Percentiles rank a stretch among this genome's conserved stretches.
These are phyloP conservation scores for Silene latifolia DNA, from an alignment of 148 eudicot species.

Conservation along the genomic window DNA sequence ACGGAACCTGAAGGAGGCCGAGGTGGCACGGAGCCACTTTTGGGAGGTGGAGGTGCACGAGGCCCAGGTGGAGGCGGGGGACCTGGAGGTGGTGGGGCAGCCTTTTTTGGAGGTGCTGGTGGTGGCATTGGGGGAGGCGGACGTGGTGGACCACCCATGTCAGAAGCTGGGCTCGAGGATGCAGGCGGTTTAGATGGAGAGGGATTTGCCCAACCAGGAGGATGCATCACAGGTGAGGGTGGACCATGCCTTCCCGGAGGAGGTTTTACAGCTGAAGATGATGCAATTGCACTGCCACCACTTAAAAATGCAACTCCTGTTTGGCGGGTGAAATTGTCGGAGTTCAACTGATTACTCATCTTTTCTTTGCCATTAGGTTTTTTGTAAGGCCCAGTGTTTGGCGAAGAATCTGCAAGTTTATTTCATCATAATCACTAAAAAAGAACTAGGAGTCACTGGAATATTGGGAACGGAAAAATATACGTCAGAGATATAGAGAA, in stretches of 20 bases:
- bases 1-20: slow-evolving; percentile 38
- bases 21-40: slow-evolving; percentile 33
- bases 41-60: slow-evolving; percentile 34
- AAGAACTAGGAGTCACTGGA: too few relatives aligned
- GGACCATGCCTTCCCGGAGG: slow-evolving; percentile 52
- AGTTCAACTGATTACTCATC: slow-evolving; percentile 36
- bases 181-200: slow-evolving; percentile 39
- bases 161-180: slow-evolving; percentile 24
- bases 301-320: slow-evolving; percentile 25
- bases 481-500: too few relatives aligned
- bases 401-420: slow-evolving; percentile 50
- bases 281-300: slow-evolving; percentile 14
- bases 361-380: slow-evolving; percentile 33
- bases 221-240: slow-evolving; percentile 40
- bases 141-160: slow-evolving; percentile 43
- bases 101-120: slow-evolving; percentile 27
- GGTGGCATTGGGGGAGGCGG: slow-evolving; percentile 42
- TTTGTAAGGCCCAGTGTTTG: slow-evolving; percentile 34
- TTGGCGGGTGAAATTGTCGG: slow-evolving; percentile 24
- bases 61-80: slow-evolving; percentile 40
- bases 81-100: slow-evolving; percentile 35
- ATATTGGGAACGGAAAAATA: too few relatives aligned
- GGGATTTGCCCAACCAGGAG: slow-evolving; percentile 42
- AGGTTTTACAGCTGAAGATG: slow-evolving; percentile 42
- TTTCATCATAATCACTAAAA: slow-evolving; percentile 14